Evolutionary conservation across 305 asterid species (phyloP).

Genomic region (Nicotiana rustica): DNA sequence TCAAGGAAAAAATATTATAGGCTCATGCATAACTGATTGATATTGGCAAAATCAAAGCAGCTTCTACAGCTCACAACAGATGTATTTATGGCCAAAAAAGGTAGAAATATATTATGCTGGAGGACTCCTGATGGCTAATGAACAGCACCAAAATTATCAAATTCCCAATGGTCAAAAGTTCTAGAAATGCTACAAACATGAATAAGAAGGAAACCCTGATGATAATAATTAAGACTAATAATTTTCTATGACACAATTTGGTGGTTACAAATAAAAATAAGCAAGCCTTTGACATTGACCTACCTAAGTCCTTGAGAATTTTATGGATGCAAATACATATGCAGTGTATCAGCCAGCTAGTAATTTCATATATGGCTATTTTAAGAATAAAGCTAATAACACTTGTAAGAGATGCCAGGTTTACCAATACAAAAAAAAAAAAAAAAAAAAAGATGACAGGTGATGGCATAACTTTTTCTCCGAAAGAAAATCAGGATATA

Average conservation of each 20-base stretch:
- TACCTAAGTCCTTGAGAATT: not conserved
- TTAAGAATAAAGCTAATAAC: not conserved
- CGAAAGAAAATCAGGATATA: not conserved
- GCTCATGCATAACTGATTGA: constrained; percentile 6
- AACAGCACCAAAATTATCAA: constrained; percentile 24
- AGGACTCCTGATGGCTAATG: constrained; percentile 8
- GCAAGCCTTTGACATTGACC: not conserved
- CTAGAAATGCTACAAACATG: constrained; percentile 1
- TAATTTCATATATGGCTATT: not conserved
- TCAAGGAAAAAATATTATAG: not conserved
- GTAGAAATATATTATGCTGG: not conserved
- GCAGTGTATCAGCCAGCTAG: not conserved
- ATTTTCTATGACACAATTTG: not conserved
- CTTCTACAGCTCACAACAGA: not conserved
- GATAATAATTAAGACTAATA: not conserved
- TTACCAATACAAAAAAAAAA: no score
- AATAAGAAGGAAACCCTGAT: not conserved
- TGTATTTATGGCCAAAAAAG: not conserved
- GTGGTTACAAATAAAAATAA: constrained; percentile 18
- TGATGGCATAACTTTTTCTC: constrained; percentile 18
- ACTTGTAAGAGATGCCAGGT: not conserved
- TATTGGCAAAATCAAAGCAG: constrained; percentile 14
- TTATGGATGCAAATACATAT: constrained; percentile 22
- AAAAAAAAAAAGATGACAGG: no score
- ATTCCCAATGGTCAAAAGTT: not conserved